phyloP scores from a whole-genome alignment of 805 yeast species.

The Cyberlindnera maclurae region DNA sequence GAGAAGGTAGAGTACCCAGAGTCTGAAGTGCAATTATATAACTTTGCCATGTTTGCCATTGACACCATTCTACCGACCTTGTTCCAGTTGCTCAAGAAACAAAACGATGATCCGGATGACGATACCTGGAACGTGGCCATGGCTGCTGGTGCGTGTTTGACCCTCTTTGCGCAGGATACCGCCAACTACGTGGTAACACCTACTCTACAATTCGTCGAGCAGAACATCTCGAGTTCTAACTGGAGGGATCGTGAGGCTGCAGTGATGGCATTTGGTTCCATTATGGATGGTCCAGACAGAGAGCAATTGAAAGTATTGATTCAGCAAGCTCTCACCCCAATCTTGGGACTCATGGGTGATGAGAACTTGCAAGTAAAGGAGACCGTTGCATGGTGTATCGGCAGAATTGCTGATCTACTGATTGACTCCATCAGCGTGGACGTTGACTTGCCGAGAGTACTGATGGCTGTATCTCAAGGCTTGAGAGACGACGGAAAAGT shows the following conservation, averaged over 20 bases:
- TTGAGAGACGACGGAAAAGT: constrained; percentile 88
- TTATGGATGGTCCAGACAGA: constrained; percentile 87
- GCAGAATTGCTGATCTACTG: constrained; percentile 86
- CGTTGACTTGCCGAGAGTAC: constrained; percentile 58
- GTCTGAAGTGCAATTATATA: constrained; percentile 48
- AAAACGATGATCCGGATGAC: constrained; percentile 88
- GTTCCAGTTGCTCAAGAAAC: constrained; percentile 71
- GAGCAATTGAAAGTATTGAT: constrained; percentile 60
- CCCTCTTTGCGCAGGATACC: constrained; percentile 85
- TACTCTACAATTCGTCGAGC: constrained; percentile 75
- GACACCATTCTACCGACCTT: constrained; percentile 84
- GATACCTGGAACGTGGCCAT: constrained; percentile 97
- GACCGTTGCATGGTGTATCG: constrained; percentile 97
- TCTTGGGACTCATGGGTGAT: constrained; percentile 68
- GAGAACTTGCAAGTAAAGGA: constrained; percentile 81
- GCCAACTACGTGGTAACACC: constrained; percentile 83
- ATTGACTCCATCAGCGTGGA: constrained; percentile 67
- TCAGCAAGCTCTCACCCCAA: constrained; percentile 77
- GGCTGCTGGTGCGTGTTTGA: constrained; percentile 98
- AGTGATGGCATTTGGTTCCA: constrained; percentile 98
- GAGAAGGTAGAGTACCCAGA: constrained; percentile 58
- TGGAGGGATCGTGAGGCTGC: constrained; percentile 97
- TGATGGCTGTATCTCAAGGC: constrained; percentile 73
- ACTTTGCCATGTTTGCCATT: constrained; percentile 81
- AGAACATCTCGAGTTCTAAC: constrained; percentile 47